phyloP scores from a whole-genome alignment of 495 filamentous ascomycete species.

The Penicillium bialowiezense region DNA sequence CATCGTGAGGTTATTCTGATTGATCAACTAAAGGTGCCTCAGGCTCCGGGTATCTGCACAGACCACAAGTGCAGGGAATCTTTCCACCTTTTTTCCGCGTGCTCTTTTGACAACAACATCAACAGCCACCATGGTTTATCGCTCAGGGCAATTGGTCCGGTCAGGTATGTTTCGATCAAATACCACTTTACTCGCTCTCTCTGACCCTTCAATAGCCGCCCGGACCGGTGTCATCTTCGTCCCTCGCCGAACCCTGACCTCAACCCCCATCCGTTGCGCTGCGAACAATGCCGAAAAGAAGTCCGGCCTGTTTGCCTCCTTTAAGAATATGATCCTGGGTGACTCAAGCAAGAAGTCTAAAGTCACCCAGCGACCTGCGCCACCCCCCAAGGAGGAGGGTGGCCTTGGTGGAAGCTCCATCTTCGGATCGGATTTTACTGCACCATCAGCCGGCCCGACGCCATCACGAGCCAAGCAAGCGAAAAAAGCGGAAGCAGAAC shows the following conservation, averaged over 20 bases:
- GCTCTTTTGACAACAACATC: constrained; percentile 15
- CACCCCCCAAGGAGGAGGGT: constrained; percentile 35
- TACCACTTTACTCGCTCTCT: neutral
- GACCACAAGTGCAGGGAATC: constrained; percentile 24
- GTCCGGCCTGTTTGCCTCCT: constrained; percentile 20
- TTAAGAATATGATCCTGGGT: constrained; percentile 42
- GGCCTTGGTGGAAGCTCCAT: constrained; percentile 39
- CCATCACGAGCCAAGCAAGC: constrained; percentile 13
- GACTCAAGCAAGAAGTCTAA: constrained; percentile 25
- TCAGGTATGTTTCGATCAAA: constrained; percentile 25
- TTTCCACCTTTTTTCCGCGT: constrained; percentile 33
- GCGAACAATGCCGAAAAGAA: constrained; percentile 24
- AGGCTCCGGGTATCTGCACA: constrained; percentile 18
- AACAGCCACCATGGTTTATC: constrained; percentile 42
- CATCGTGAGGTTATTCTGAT: constrained; percentile 10
- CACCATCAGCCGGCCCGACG: constrained; percentile 27
- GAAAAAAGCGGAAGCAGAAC: constrained; percentile 19
- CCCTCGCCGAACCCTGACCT: constrained; percentile 41
- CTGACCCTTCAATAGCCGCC: constrained; percentile 22
- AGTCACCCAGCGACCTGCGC: constrained; percentile 24
- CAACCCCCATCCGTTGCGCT: constrained; percentile 31
- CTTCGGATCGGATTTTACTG: constrained; percentile 37
- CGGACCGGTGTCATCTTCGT: constrained; percentile 36
- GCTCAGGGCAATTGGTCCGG: constrained; percentile 41
- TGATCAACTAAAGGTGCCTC: constrained; percentile 16